Base-by-base conservation (phyloP, 306 rosid genomes). In the Inga oerstediana region DNA sequence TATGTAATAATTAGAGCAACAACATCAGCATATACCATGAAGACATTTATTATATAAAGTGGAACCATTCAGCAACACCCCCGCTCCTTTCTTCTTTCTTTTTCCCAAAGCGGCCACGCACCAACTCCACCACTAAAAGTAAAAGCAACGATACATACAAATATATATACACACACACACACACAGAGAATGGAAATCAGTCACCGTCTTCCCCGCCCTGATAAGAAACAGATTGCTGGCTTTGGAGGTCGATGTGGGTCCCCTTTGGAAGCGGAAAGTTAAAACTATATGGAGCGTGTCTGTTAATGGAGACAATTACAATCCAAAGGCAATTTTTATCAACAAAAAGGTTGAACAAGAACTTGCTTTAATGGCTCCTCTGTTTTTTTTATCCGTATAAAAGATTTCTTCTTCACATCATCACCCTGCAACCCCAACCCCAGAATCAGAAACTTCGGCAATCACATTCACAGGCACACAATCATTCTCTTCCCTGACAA, bases 61-160 rank as follows among this genome's bases (percentile, higher is more conserved):
- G 85, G 76, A 0, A 20, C 83, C 86, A 87, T 82, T 87, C 84
- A 81, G 85, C 92, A 89, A 93, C 79, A 85, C 79, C 84, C 84
- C 86, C 84, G 79, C 91, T 80, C 90, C 95, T 88, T 43, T 90
- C 88, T 72, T 85, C 93, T 88, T 43, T 90, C 88, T 72, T 85
- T 83, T 87, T 85, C 94, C 84, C 80, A 82, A 87, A 88, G 87
- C 81, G 81, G 83, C 90, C 83, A 77, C 88, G 72, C 92, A 90
- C 97, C 98, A 88, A 95, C 91, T 79, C 89, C 82, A 88, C 81
- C 88, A 83, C 88, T 84, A 85, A 86, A 91, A 88, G 97, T 91
- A 91, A 87, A 91, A 89, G 97, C 92, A 89, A 94, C 86, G 93
- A 89, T 88, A 89, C 85, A 58, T 74, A 70, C 61, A 46, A 51